These are phyloP conservation scores for Zasmidium citrigriseum DNA, from an alignment of 2,329 filamentous ascomycete species.

Conservation along the genomic window DNA sequence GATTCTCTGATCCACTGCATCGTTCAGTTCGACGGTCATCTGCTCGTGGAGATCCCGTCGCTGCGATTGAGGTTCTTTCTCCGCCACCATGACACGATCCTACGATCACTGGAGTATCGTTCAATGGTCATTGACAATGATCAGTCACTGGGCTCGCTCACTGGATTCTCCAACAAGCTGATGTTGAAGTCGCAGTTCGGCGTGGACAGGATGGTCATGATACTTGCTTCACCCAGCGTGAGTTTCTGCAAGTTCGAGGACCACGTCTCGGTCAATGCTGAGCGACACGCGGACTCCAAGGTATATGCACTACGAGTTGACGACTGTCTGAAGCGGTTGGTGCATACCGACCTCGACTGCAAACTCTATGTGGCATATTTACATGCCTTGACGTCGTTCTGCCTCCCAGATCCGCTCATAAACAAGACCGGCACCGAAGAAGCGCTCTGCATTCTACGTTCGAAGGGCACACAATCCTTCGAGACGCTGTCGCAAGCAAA, in stretches of 20 bases:
- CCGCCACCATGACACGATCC: background rate
- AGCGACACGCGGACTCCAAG: constrained; percentile 46
- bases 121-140: constrained; percentile 42
- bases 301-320: constrained; percentile 59
- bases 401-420: constrained; percentile 60
- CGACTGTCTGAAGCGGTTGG: constrained; percentile 57
- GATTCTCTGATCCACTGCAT: constrained; percentile 16
- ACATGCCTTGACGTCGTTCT: constrained; percentile 63
- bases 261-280: constrained; percentile 37
- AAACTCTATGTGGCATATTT: constrained; percentile 46
- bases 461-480: constrained; percentile 26
- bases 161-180: constrained; percentile 61
- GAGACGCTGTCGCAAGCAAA: constrained; percentile 20
- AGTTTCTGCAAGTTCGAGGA: constrained; percentile 45
- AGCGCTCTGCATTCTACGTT: constrained; percentile 27
- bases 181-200: constrained; percentile 42
- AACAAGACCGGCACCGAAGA: constrained; percentile 63
- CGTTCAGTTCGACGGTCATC: background rate
- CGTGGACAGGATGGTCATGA: constrained; percentile 53
- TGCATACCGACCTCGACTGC: constrained; percentile 53
- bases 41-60: constrained; percentile 25
- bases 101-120: constrained; percentile 25
- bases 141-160: constrained; percentile 62
- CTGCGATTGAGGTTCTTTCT: constrained; percentile 27
- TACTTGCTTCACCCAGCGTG: constrained; percentile 42